Base-by-base conservation (phyloP, 805 yeast species). In the Candida maesae region DNA sequence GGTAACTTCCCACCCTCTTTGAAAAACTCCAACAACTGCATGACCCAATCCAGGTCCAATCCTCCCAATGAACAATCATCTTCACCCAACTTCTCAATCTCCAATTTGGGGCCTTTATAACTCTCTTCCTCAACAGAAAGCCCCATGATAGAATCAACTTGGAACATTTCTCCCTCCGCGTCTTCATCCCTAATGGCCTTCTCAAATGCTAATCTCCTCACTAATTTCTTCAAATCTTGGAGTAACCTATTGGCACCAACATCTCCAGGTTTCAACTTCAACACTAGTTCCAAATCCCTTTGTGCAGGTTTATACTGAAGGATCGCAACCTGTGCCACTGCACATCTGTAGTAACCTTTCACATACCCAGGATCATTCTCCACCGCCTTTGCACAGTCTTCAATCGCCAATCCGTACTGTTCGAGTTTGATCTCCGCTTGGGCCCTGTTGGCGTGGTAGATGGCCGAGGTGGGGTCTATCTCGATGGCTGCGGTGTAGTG, bases 261-360 rank as follows among this genome's bases (percentile, higher is more conserved):
- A 58, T 91, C 97, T 37, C 66, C 67, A 1, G 96, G 95, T 24
- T 80, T 74, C 34, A 67, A 65, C 33, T 66, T 64, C 38, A 84
- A 72, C 12, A 89, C 86, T 7, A 58, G 52, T 50, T 78, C 79
- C 56, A 88, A 79, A 61, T 84, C 95, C 31, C 59, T 68, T 47
- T 78, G 74, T 0, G 97, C 90, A 43, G 78, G 81, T 55, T 79
- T 79, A 58, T 88, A 83, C 47, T 85, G 76, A 50, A 88, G 63
- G 35, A 88, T 72, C 9, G 95, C 95, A 60, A 80, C 75, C 47
- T 79, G 63, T 0, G 97, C 83, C 11, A 84, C 76, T 0, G 96
- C 97, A 50, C 95, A 74, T 50, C 99, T 74, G 59, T 87, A 93
- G 59, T 86, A 84, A 0, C 88, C 89, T 62, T 91, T 91, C 26